These are phyloP conservation scores for Prunus mongolica DNA, from an alignment of 306 rosid genomes.

Conservation along the genomic window DNA sequence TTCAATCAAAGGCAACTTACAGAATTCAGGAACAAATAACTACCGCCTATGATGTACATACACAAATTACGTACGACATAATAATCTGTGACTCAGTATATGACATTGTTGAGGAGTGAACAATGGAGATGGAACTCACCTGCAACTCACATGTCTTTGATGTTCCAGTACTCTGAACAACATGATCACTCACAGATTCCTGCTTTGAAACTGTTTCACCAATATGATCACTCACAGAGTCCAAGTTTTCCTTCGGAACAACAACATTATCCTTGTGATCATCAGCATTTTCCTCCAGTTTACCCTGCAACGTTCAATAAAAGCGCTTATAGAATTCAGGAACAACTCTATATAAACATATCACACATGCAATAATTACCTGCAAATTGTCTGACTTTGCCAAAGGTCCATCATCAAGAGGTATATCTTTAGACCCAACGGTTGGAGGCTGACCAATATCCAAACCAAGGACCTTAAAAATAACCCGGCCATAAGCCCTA, in stretches of 20 bases:
- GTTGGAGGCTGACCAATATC: constrained; percentile 47
- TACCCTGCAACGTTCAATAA: constrained; percentile 9
- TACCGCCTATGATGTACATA: neutral
- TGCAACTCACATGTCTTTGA: constrained; percentile 1
- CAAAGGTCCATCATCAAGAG: constrained; percentile 33
- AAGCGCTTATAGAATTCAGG: neutral
- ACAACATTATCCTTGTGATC: neutral
- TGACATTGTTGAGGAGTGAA: neutral
- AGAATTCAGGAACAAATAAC: neutral
- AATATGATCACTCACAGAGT: neutral
- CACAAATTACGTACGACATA: neutral
- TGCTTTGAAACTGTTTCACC: neutral
- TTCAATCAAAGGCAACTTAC: neutral
- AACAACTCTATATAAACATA: neutral
- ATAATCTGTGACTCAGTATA: neutral
- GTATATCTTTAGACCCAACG: constrained; percentile 35
- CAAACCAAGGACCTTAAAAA: constrained; percentile 62
- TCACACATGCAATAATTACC: constrained; percentile 20
- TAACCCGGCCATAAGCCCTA: constrained; percentile 55
- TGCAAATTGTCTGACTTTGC: constrained; percentile 14
- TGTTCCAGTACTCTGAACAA: neutral
- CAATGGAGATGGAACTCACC: neutral
- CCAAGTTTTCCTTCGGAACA: neutral
- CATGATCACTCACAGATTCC: neutral
- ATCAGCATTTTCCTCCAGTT: constrained; percentile 2